Percentiles rank a stretch among this genome's conserved stretches.
phyloP scores from a whole-genome alignment of 2,329 filamentous ascomycete genomes.

The Chrysoporthe deuterocubensis region DNA sequence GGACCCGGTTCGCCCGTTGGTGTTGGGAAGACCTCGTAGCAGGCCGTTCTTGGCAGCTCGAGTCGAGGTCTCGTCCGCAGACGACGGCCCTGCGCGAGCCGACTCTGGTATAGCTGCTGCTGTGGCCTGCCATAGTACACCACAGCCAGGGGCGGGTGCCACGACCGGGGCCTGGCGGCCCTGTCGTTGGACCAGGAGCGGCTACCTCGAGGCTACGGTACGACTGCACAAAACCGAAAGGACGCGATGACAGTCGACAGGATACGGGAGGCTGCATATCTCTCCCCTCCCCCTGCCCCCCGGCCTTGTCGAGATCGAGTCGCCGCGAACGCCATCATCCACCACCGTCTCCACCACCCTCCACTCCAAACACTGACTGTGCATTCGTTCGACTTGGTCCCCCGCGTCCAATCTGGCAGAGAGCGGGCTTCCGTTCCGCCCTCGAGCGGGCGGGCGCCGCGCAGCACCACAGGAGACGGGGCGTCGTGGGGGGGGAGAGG shows the following conservation, averaged over 20 bases:
- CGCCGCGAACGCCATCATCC: neutral
- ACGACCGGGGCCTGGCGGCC: neutral
- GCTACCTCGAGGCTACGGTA: neutral
- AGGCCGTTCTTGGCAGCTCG: neutral
- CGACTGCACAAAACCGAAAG: neutral
- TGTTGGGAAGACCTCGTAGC: neutral
- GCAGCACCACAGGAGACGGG: conserved; percentile 3
- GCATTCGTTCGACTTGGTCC: too few species aligned
- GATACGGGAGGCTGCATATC: neutral
- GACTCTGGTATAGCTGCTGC: neutral
- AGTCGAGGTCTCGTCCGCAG: neutral
- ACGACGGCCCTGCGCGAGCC: neutral
- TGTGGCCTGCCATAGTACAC: too few species aligned
- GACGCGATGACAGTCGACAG: neutral
- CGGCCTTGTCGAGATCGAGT: neutral
- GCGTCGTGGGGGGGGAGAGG: neutral
- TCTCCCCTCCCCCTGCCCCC: too few species aligned
- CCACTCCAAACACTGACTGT: too few species aligned
- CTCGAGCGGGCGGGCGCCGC: neutral
- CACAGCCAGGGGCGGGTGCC: neutral
- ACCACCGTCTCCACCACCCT: too few species aligned
- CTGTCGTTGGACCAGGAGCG: neutral
- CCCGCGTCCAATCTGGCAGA: neutral
- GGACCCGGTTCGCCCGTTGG: neutral
- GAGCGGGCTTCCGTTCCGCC: neutral